Base-by-base conservation (phyloP, 2,329 filamentous ascomycete species). In the Arthroderma sp. region DNA sequence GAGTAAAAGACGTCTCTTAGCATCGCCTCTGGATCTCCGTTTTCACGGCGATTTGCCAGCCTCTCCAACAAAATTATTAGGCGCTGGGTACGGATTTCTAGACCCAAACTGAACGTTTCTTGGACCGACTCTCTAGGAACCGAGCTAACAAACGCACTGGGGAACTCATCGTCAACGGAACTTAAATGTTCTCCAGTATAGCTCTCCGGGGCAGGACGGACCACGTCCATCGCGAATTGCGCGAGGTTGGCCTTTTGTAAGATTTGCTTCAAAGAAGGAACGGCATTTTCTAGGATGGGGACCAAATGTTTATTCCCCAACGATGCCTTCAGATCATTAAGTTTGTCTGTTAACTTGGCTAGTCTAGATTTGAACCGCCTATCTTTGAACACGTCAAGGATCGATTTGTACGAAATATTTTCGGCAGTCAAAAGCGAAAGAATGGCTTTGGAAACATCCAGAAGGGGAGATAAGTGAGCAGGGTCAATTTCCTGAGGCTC, bases 1-100 rank as follows among this genome's bases (percentile, higher is more conserved):
- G 31, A 37, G 7, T 38, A 29, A 29, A 52, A 50, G n/a, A 48
- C 43, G 11, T 42, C 40, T 38, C 36, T 36, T 6, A 50, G 7
- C 9, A 48, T 36, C 1, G 11, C 32, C 22, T 40, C 29, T 3
- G 40, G 46, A 30, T 31, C 34, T 3, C 28, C 37, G 36, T 9
- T 27, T 4, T 31, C 11, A 15, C 7, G 40, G 10, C 10, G 9
- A 3, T 36, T 30, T 30, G 22, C 22, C 4, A 27, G 6, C 5
- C 40, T 38, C 30, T 32, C 34, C 34, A 53, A 36, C 7, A 11
- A 33, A 6, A 37, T 11, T 29, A 51, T 47, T n/a, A 42, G 43
- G 33, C 36, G 42, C 36, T 53, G 51, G 2, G 49, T 53, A 11
- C 51, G 47, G 29, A 53, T 47, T 29, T 48, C 49, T 8, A 53